phyloP scores from a whole-genome alignment of 2,329 filamentous ascomycete genomes.

The Clonostachys sp. region DNA sequence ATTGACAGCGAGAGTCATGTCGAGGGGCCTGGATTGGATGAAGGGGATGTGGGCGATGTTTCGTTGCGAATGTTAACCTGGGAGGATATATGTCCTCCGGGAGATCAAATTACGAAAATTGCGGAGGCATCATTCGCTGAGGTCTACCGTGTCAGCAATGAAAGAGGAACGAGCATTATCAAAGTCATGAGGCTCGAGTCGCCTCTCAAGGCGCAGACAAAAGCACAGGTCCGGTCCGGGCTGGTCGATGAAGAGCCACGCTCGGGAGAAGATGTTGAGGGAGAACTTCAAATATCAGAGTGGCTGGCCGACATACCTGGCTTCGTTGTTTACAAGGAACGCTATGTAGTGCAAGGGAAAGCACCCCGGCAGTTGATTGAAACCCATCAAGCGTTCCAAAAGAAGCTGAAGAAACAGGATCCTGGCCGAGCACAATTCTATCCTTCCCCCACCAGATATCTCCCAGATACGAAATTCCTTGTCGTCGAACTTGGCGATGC shows the following conservation, averaged over 20 bases:
- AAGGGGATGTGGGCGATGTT: constrained; percentile 6
- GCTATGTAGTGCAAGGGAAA: constrained; percentile 54
- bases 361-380: constrained; percentile 48
- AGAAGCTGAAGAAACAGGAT: constrained; percentile 47
- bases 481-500: constrained; percentile 62
- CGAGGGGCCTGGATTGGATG: background rate
- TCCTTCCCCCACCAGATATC: constrained; percentile 54
- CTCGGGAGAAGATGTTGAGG: constrained; percentile 46
- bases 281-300: constrained; percentile 60
- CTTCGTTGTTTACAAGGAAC: constrained; percentile 62
- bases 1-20: background rate
- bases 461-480: constrained; percentile 53
- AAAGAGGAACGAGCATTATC: constrained; percentile 57
- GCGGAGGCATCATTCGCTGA: constrained; percentile 64
- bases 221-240: constrained; percentile 45
- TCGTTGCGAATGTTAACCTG: constrained; percentile 43
- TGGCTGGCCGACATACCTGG: constrained; percentile 60
- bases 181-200: constrained; percentile 58
- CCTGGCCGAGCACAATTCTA: constrained; percentile 56
- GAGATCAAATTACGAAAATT: constrained; percentile 55
- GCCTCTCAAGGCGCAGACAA: constrained; percentile 53
- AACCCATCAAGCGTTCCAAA: constrained; percentile 56
- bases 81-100: constrained; percentile 51
- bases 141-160: constrained; percentile 58
- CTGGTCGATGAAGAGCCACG: constrained; percentile 57